These are phyloP conservation scores for Aspergillus bridgeri DNA, from an alignment of 495 filamentous ascomycete species.

Conservation along the genomic window DNA sequence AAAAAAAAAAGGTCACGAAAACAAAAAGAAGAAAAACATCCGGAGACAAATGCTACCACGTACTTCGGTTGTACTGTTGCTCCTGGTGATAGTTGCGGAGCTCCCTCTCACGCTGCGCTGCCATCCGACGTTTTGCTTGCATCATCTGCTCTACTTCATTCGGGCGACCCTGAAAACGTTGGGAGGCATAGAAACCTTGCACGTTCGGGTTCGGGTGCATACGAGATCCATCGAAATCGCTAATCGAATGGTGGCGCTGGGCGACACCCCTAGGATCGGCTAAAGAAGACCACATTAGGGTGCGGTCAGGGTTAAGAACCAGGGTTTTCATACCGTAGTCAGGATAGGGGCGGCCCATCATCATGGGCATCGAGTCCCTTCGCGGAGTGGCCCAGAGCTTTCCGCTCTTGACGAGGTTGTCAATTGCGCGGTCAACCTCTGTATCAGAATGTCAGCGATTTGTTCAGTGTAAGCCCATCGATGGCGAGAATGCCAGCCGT, in stretches of 20 bases:
- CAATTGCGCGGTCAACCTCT: conserved; percentile 96
- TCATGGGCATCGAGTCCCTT: conserved; percentile 80
- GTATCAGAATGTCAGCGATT: conserved; percentile 26
- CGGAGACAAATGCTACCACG: conserved; percentile 50
- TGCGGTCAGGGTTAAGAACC: conserved; percentile 9
- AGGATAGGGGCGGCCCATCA: conserved; percentile 60
- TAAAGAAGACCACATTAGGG: conserved; percentile 20
- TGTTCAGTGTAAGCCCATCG: conserved; percentile 7
- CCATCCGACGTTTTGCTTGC: conserved; percentile 98
- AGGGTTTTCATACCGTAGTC: conserved; percentile 48
- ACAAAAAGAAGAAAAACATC: conserved; percentile 23
- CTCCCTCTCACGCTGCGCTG: conserved; percentile 97
- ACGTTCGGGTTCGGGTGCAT: conserved; percentile 74
- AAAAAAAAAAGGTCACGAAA: conserved; percentile 18
- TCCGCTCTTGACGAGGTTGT: conserved; percentile 93
- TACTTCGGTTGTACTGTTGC: conserved; percentile 99
- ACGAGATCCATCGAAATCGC: conserved; percentile 77
- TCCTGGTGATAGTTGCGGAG: conserved; percentile 99
- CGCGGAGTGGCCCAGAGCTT: conserved; percentile 82
- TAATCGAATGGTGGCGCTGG: conserved; percentile 77
- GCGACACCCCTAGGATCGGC: conserved; percentile 47
- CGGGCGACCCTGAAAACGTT: conserved; percentile 87
- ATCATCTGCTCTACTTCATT: conserved; percentile 98
- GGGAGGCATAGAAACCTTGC: conserved; percentile 89
- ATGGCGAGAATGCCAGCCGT: neutral